phyloP scores from a whole-genome alignment of 106 monocot genomes.

The Acanthochlamys bracteata region DNA sequence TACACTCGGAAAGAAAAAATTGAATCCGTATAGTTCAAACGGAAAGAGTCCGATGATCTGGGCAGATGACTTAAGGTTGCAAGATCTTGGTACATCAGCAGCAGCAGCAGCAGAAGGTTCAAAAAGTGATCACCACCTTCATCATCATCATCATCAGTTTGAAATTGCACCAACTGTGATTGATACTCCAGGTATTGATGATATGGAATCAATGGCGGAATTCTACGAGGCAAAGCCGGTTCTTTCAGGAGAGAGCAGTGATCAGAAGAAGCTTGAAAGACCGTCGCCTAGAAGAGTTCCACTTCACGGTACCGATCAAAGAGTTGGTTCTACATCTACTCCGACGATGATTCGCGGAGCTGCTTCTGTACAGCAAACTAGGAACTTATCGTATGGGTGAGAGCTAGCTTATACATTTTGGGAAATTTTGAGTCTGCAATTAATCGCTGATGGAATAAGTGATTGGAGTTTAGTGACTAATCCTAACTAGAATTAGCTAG shows the following conservation, averaged over 20 bases:
- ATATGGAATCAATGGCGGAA: slow-evolving; percentile 17
- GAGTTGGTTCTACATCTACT: slow-evolving; percentile 5
- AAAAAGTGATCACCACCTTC: slow-evolving; percentile 14
- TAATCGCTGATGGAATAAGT: too few relatives aligned
- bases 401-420: not conserved
- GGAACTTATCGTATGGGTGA: slow-evolving; percentile 42
- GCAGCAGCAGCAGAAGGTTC: slow-evolving; percentile 16
- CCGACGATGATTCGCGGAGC: slow-evolving; percentile 3
- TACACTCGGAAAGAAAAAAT: slow-evolving; percentile 23
- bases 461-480: too few relatives aligned
- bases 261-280: slow-evolving; percentile 18
- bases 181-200: slow-evolving; percentile 22
- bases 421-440: too few relatives aligned
- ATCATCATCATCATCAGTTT: slow-evolving; percentile 9
- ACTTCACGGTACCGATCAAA: slow-evolving; percentile 4
- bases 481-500: too few relatives aligned
- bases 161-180: slow-evolving; percentile 23
- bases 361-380: slow-evolving; percentile 12
- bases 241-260: slow-evolving; percentile 8
- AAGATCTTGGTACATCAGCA: slow-evolving; percentile 16
- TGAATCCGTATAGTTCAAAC: slow-evolving; percentile 15
- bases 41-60: slow-evolving; percentile 56
- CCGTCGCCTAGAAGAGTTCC: slow-evolving; percentile 13
- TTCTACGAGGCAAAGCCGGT: slow-evolving; percentile 19
- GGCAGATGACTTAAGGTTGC: slow-evolving; percentile 32